Percentiles rank a stretch among this genome's conserved stretches.
Evolutionary conservation across 2,329 filamentous ascomycete species (phyloP).

Genomic region (Pseudopithomyces maydicus): DNA sequence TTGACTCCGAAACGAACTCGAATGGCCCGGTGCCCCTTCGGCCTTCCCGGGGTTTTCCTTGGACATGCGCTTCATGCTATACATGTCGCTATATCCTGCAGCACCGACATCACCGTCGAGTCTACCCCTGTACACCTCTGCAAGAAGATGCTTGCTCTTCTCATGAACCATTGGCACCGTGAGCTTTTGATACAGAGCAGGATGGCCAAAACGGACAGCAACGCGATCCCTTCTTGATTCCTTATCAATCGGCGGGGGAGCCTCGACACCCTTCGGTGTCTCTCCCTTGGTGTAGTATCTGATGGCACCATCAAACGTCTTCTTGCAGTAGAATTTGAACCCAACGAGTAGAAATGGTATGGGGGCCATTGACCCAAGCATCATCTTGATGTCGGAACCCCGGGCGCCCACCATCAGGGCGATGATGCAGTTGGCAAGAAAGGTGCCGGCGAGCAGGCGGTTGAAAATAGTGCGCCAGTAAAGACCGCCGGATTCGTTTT

Average conservation of each 20-base stretch:
- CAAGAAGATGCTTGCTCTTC: slow-evolving; percentile 83
- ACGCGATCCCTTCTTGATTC: slow-evolving; percentile 66
- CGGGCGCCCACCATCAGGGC: slow-evolving; percentile 76
- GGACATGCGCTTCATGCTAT: slow-evolving; percentile 79
- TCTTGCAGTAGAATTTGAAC: slow-evolving; percentile 87
- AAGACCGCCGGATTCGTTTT: slow-evolving; percentile 91
- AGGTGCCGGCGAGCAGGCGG: slow-evolving; percentile 80
- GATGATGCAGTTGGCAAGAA: slow-evolving; percentile 79
- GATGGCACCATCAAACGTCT: slow-evolving; percentile 76
- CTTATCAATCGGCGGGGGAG: slow-evolving; percentile 46
- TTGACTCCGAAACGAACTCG: slow-evolving; percentile 84
- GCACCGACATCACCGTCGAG: slow-evolving; percentile 64
- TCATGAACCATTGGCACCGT: slow-evolving; percentile 96
- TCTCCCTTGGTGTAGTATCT: slow-evolving; percentile 77
- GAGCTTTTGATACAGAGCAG: slow-evolving; percentile 84
- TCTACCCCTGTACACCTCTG: slow-evolving; percentile 84
- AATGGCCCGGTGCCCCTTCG: slow-evolving; percentile 62
- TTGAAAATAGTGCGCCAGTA: slow-evolving; percentile 95
- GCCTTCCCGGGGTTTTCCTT: slow-evolving; percentile 61
- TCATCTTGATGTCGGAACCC: slow-evolving; percentile 55
- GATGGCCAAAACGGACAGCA: slow-evolving; percentile 83
- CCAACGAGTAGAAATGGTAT: slow-evolving; percentile 76
- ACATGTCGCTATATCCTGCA: slow-evolving; percentile 82
- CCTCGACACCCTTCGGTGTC: slow-evolving; percentile 56
- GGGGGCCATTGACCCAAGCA: slow-evolving; percentile 73